Conservation (phyloP, 306 rosid species). For the Cucumis cinereus region DNA sequence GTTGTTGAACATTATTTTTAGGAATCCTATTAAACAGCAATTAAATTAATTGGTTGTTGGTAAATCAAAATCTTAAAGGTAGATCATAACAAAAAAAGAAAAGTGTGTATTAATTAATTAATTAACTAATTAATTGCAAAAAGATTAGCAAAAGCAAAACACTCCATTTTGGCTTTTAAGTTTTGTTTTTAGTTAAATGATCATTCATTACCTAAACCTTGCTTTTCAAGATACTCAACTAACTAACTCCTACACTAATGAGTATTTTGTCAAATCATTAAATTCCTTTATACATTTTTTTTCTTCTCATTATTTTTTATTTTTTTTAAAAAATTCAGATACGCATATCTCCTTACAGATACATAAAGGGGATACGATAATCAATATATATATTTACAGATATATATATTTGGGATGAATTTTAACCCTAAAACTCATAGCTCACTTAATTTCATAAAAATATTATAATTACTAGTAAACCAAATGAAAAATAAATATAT, state of each 20-base stretch:
- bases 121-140: not conserved
- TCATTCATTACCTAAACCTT: not conserved
- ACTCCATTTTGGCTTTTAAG: not conserved
- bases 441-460: too few species aligned
- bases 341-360: too few species aligned
- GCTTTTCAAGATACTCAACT: conserved; percentile 4
- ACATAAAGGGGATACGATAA: too few species aligned
- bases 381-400: too few species aligned
- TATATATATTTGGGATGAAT: too few species aligned
- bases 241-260: not conserved
- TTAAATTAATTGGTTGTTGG: not conserved
- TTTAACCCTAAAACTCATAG: too few species aligned
- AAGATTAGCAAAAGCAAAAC: not conserved
- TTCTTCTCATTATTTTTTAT: not conserved
- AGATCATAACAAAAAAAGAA: not conserved
- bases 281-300: not conserved
- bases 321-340: too few species aligned
- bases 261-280: not conserved
- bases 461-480: too few species aligned
- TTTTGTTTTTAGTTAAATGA: not conserved
- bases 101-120: not conserved
- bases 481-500: too few species aligned
- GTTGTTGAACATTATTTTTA: not conserved
- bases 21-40: not conserved
- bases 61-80: not conserved